Evolutionary conservation across 306 rosid genomes (phyloP), one percentile per base, ranked within the genome.

Genomic region (Prunus mume): DNA sequence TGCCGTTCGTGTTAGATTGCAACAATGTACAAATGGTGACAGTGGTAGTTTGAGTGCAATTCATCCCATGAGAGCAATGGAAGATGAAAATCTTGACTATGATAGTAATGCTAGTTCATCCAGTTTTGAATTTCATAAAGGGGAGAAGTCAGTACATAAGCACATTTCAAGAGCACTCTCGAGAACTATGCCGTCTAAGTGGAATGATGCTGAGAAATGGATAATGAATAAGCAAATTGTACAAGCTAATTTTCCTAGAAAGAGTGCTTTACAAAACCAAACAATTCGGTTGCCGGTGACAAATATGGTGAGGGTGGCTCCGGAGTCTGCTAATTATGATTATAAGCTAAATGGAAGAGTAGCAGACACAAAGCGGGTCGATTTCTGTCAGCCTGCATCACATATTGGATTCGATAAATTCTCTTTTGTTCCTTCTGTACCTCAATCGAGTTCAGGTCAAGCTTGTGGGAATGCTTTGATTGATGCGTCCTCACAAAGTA

Each of bases 151-250:
- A 14, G 87, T 54, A n/a, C 88, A 77, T 79, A 85, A 83, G 74
- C 89, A 80, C 32, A 83, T 83, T 15, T 50, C 90, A 65, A 84
- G 96, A 76, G 83, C 92, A 3, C 76, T 90, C 1, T 80, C 90
- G 66, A 89, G 96, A 68, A 97, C 97, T 3, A 89, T 94, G 68
- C 87, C 98, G 43, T 94, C 96, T 0, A 94, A 94, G 88, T 94
- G 98, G 98, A 90, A 94, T 3, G 98, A 94, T 74, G 98, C 98
- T 0, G 98, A 92, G 82, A 94, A 94, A 81, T 92, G 98, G 98
- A 91, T 94, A 80, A 83, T 94, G 90, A 90, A 64, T 69, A 86
- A 92, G 87, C 95, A 90, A 68, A 83, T 69, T 46, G 75, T 67
- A 4, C 97, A 85, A 67, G 75, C 77, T 5, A 76, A 79, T 69